A percentile compares a stretch with the other conserved stretches of the same genome.
These are phyloP conservation scores for Ogataea paraovalis DNA, from an alignment of 805 yeast genomes.

Conservation along the genomic window DNA sequence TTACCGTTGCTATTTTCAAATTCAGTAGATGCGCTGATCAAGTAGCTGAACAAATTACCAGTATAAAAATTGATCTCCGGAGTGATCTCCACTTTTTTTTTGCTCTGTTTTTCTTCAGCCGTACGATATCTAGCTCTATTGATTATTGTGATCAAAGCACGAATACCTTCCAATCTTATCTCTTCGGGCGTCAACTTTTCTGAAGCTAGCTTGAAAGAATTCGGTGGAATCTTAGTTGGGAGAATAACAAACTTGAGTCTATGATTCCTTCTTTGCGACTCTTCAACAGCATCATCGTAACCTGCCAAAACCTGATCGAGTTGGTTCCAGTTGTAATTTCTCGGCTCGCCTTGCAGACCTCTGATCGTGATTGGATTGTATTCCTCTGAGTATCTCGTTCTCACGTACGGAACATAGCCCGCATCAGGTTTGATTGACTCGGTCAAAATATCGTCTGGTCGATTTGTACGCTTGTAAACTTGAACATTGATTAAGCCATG, in stretches of 20 bases:
- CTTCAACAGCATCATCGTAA: slow-evolving; percentile 67
- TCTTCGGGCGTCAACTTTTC: slow-evolving; percentile 80
- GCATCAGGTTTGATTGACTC: slow-evolving; percentile 9
- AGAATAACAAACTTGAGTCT: slow-evolving; percentile 80
- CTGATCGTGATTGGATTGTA: slow-evolving; percentile 58
- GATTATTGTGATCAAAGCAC: slow-evolving; percentile 60
- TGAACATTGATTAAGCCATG: slow-evolving; percentile 77
- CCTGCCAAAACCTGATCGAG: slow-evolving; percentile 93
- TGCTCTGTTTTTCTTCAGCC: slow-evolving; percentile 36
- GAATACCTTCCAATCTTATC: slow-evolving; percentile 84
- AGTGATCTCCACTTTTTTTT: slow-evolving; percentile 42
- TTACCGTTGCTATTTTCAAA: slow-evolving; percentile 15
- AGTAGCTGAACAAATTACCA: slow-evolving; percentile 69
- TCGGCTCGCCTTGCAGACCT: slow-evolving; percentile 48
- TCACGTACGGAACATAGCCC: slow-evolving; percentile 51
- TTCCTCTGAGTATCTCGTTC: slow-evolving; percentile 72
- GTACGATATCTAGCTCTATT: slow-evolving; percentile 53
- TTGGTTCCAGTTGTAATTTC: slow-evolving; percentile 79
- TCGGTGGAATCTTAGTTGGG: slow-evolving; percentile 69
- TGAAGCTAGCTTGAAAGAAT: slow-evolving; percentile 37
- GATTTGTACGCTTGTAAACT: slow-evolving; percentile 47
- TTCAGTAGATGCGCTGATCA: slow-evolving; percentile 36
- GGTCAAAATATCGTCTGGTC: slow-evolving; percentile 29
- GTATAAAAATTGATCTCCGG: slow-evolving; percentile 87
- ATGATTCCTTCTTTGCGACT: slow-evolving; percentile 49